These are phyloP conservation scores for Chalciporus piperatus DNA, from an alignment of 768 basidiomycete species.

Conservation along the genomic window DNA sequence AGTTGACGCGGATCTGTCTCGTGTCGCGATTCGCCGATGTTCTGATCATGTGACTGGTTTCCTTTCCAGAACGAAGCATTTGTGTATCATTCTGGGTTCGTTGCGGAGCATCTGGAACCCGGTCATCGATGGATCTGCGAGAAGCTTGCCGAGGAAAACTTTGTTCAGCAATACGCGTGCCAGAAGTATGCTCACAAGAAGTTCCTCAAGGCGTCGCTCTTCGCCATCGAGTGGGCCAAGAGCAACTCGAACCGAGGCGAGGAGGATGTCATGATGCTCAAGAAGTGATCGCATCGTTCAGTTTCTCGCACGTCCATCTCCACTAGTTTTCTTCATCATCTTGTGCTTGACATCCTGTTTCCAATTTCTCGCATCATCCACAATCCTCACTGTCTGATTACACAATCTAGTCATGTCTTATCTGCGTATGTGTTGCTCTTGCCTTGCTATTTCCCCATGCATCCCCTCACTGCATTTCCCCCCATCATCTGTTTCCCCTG, in stretches of 20 bases:
- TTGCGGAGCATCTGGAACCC: slow-evolving; percentile 79
- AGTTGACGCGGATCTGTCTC: slow-evolving; percentile 36
- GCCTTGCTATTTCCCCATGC: slow-evolving; percentile 38
- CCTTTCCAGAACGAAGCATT: slow-evolving; percentile 76
- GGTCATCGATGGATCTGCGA: slow-evolving; percentile 83
- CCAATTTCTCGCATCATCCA: slow-evolving; percentile 30
- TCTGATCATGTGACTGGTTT: slow-evolving; percentile 35
- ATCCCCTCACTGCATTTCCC: slow-evolving; percentile 23
- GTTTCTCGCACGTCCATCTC: slow-evolving; percentile 24
- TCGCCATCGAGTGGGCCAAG: slow-evolving; percentile 74
- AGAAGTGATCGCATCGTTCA: slow-evolving; percentile 25
- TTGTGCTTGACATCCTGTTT: slow-evolving; percentile 38
- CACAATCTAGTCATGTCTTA: slow-evolving; percentile 36
- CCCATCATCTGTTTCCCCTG: slow-evolving; percentile 24
- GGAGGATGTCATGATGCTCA: slow-evolving; percentile 29
- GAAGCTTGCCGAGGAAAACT: slow-evolving; percentile 75
- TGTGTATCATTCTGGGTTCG: slow-evolving; percentile 89
- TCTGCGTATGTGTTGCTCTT: slow-evolving; percentile 35
- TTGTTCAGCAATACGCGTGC: slow-evolving; percentile 84
- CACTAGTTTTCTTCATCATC: slow-evolving; percentile 21
- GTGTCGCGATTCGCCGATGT: not conserved
- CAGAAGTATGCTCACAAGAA: slow-evolving; percentile 98
- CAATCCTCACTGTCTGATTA: slow-evolving; percentile 41
- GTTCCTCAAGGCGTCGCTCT: slow-evolving; percentile 88
- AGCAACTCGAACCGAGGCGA: slow-evolving; percentile 40